Evolutionary conservation across 257 asterid species (phyloP).

Genomic region (Solanum bulbocastanum): DNA sequence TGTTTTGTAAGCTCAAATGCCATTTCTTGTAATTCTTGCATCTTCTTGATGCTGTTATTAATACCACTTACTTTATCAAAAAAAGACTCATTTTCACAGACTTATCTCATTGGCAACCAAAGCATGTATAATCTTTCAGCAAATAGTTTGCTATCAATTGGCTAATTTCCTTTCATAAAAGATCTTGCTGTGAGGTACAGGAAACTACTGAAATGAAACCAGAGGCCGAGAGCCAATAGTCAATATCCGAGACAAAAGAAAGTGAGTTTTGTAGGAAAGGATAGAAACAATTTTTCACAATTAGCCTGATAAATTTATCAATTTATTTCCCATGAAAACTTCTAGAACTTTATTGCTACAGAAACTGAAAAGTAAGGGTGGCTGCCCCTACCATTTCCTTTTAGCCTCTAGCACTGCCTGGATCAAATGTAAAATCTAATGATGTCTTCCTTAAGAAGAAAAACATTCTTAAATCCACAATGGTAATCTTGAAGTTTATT

Average conservation of each 20-base stretch:
- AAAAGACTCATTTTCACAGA: neutral
- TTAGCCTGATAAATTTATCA: neutral
- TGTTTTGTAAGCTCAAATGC: too few species aligned
- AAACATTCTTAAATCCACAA: neutral
- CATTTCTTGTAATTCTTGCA: too few species aligned
- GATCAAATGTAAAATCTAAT: neutral
- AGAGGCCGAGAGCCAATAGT: neutral
- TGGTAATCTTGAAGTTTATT: neutral
- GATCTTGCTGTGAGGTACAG: neutral
- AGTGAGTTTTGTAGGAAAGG: neutral
- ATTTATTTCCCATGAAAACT: neutral
- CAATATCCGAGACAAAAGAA: neutral
- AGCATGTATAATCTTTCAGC: neutral
- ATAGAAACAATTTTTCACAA: neutral
- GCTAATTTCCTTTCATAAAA: neutral
- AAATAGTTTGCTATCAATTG: neutral
- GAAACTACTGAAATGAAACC: neutral
- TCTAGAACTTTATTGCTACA: neutral
- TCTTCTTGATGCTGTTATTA: too few species aligned
- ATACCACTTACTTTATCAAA: too few species aligned
- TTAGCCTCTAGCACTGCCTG: neutral
- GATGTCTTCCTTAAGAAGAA: neutral
- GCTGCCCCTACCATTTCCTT: neutral
- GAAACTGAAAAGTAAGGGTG: neutral
- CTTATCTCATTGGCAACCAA: neutral